A percentile compares a stretch with the other conserved stretches of the same genome.
Evolutionary conservation across 116 monocot species (phyloP).

Genomic region (Posidonia oceanica): DNA sequence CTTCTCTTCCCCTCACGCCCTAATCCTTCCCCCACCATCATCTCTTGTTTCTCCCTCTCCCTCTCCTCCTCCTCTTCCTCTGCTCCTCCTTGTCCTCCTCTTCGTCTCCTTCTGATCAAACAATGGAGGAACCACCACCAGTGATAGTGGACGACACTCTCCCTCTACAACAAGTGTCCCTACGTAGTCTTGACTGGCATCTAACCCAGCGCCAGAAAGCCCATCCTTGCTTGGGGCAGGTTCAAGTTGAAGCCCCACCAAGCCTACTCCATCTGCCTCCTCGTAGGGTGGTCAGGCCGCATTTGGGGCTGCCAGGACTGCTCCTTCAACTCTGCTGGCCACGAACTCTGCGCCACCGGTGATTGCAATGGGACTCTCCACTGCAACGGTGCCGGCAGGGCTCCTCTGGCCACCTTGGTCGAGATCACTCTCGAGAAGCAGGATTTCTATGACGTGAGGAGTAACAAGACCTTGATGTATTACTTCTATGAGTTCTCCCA

Average conservation of each 20-base stretch:
- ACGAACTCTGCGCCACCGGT: conserved; percentile 59
- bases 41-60: too few relatives aligned
- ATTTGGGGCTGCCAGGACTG: conserved; percentile 79
- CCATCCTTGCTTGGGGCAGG: conserved; percentile 61
- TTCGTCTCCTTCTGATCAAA: too few relatives aligned
- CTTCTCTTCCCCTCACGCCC: too few relatives aligned
- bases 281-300: conserved; percentile 64
- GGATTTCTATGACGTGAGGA: conserved; percentile 75
- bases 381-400: conserved; percentile 63
- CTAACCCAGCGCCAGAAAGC: conserved; percentile 63
- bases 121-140: too few relatives aligned
- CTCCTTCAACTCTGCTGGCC: conserved; percentile 44
- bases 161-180: conserved; percentile 62
- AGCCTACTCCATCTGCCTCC: conserved; percentile 59
- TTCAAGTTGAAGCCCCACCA: conserved; percentile 6
- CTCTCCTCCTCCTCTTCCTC: too few relatives aligned
- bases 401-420: conserved; percentile 65
- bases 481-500: too few relatives aligned
- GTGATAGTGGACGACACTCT: conserved; percentile 23
- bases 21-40: too few relatives aligned
- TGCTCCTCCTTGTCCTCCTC: too few relatives aligned
- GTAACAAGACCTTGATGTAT: too few relatives aligned
- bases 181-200: conserved; percentile 70
- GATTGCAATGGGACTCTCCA: conserved; percentile 61
- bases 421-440: conserved; percentile 65